Percentiles rank a stretch among this genome's conserved stretches.
Conservation (phyloP, 768 basidiomycete species). For the Tulasnella calospora region DNA sequence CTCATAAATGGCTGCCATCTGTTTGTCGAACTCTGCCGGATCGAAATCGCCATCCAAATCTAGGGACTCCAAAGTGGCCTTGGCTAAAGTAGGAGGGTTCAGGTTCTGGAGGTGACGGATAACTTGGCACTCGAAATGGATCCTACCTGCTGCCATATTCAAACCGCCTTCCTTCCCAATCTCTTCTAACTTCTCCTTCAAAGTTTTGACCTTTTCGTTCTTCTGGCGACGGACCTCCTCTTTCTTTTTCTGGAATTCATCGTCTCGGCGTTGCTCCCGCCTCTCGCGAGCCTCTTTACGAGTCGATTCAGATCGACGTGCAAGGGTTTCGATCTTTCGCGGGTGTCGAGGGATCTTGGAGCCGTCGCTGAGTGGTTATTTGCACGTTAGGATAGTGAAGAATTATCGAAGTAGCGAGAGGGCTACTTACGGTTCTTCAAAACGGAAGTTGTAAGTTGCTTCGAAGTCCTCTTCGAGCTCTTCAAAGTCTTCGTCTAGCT, state of each 20-base stretch:
- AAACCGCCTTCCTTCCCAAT: conserved; percentile 64
- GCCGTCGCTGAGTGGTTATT: conserved; percentile 48
- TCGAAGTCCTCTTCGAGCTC: conserved; percentile 90
- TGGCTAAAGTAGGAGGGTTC: conserved; percentile 1
- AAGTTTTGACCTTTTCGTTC: conserved; percentile 28
- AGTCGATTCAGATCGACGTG: conserved; percentile 67
- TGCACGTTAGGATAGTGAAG: conserved; percentile 27
- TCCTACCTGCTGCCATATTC: conserved; percentile 36
- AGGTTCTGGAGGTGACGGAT: background rate
- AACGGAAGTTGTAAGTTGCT: conserved; percentile 95
- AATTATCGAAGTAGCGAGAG: background rate
- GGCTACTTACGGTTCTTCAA: conserved; percentile 81
- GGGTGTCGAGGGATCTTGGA: conserved; percentile 68
- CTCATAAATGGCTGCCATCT: conserved; percentile 73
- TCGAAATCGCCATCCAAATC: conserved; percentile 95
- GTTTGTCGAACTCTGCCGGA: conserved; percentile 71
- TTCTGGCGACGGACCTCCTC: conserved; percentile 81
- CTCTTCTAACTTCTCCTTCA: conserved; percentile 71
- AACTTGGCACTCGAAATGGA: background rate
- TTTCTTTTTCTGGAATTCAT: conserved; percentile 62
- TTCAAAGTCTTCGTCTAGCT: conserved; percentile 69
- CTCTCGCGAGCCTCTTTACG: conserved; percentile 83
- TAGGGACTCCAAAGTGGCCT: conserved; percentile 56
- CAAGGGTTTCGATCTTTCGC: conserved; percentile 49
- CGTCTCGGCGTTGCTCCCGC: conserved; percentile 71